Evolutionary conservation across 768 basidiomycete genomes (phyloP).

Genomic region (Tricholoma sp.): DNA sequence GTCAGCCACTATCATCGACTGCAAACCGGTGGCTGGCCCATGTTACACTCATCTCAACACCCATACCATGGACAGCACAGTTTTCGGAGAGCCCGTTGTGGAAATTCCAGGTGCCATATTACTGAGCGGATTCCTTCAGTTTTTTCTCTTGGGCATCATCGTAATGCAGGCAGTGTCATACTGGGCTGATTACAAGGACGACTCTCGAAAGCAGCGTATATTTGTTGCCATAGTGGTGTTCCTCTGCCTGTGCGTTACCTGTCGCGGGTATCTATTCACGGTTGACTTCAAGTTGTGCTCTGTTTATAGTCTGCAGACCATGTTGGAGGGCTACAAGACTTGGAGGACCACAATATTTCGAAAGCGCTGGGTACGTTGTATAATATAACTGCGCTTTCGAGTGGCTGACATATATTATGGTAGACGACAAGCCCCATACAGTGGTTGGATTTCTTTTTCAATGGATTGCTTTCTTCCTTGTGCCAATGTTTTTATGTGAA

Average conservation of each 20-base stretch:
- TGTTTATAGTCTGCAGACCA: conserved; percentile 30
- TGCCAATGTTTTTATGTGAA: conserved; percentile 47
- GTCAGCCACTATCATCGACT: neutral
- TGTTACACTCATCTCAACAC: neutral
- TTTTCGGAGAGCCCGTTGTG: conserved; percentile 24
- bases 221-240: conserved; percentile 36
- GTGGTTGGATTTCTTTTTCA: conserved; percentile 43
- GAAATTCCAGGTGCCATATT: conserved; percentile 36
- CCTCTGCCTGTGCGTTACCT: conserved; percentile 34
- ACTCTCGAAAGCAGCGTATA: conserved; percentile 34
- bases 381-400: neutral
- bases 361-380: conserved; percentile 28
- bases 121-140: conserved; percentile 41
- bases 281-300: neutral
- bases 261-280: neutral
- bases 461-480: conserved; percentile 39
- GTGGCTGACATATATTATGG: neutral
- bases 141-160: conserved; percentile 41
- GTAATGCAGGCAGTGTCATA: conserved; percentile 36
- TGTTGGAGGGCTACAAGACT: conserved; percentile 36
- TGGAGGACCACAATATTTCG: conserved; percentile 31
- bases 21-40: neutral
- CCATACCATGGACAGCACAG: conserved; percentile 14
- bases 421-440: conserved; percentile 35
- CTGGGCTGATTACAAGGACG: conserved; percentile 37